A percentile compares a stretch with the other conserved stretches of the same genome.
phyloP scores from a whole-genome alignment of 495 filamentous ascomycete genomes.

The Penicillium verhagenii region DNA sequence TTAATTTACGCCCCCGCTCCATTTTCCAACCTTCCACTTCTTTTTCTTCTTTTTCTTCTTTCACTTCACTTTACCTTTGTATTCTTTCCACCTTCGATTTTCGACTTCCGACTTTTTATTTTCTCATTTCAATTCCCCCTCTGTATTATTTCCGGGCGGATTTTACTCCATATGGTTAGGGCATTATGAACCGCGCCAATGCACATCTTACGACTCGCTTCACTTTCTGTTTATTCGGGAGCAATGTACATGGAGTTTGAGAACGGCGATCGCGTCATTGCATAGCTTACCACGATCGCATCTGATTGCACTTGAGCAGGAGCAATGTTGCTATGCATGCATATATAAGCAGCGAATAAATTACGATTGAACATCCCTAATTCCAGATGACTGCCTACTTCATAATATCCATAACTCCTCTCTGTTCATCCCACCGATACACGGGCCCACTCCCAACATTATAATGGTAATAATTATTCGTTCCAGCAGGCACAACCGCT shows the following conservation, averaged over 20 bases:
- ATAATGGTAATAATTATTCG: conserved; percentile 72
- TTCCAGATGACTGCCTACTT: background rate
- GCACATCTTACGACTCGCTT: conserved; percentile 21
- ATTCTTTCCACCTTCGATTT: conserved; percentile 6
- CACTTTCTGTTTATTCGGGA: conserved; percentile 19
- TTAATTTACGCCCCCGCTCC: background rate
- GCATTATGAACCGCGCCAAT: conserved; percentile 7
- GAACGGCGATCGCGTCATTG: background rate
- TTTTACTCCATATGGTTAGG: conserved; percentile 5
- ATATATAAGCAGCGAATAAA: background rate
- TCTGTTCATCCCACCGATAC: conserved; percentile 58
- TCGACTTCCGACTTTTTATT: too few relatives aligned
- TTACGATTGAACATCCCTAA: background rate
- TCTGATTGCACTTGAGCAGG: background rate
- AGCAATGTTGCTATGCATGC: background rate
- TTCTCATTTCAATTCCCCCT: background rate
- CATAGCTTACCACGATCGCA: background rate
- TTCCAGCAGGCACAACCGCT: conserved; percentile 62
- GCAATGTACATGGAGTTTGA: conserved; percentile 20
- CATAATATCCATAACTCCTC: conserved; percentile 49
- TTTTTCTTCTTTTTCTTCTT: conserved; percentile 4
- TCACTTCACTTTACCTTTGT: conserved; percentile 3
- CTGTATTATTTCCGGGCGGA: conserved; percentile 9
- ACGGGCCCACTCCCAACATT: conserved; percentile 67
- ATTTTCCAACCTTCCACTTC: background rate